Conservation (phyloP, 1,284 basidiomycete genomes). For the Pascua guehoae region DNA sequence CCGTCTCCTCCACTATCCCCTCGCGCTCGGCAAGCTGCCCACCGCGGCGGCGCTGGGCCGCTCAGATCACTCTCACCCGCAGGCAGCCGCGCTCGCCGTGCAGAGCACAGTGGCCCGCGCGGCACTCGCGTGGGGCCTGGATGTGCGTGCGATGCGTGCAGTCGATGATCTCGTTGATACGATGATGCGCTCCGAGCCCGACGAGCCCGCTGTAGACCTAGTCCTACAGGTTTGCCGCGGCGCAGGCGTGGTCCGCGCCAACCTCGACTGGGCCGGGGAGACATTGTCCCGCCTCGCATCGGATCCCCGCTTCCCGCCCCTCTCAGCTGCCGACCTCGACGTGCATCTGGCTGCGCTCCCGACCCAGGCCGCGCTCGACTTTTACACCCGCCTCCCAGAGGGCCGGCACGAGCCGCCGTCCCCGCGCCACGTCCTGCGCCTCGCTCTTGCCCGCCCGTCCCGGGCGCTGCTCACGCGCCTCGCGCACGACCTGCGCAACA, state of each 20-base stretch:
- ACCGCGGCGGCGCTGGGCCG: slow-evolving; percentile 5
- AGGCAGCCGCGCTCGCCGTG: slow-evolving; percentile 15
- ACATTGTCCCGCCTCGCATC: slow-evolving; percentile 10
- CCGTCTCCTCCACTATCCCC: slow-evolving; percentile 19
- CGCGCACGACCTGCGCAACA: slow-evolving; percentile 4
- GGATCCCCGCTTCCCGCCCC: slow-evolving; percentile 15
- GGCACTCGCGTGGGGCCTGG: slow-evolving; percentile 13
- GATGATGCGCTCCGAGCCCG: slow-evolving; percentile 6
- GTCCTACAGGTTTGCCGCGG: slow-evolving; percentile 10
- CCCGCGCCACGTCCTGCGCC: slow-evolving; percentile 8
- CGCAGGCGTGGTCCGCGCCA: not conserved
- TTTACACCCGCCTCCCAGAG: slow-evolving; percentile 10
- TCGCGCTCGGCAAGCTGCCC: slow-evolving; percentile 21
- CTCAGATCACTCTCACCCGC: slow-evolving; percentile 8
- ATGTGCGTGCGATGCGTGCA: slow-evolving; percentile 9
- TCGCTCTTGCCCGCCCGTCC: slow-evolving; percentile 7
- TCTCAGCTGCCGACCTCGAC: slow-evolving; percentile 2
- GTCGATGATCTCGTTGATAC: slow-evolving; percentile 18
- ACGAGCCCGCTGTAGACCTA: slow-evolving; percentile 6
- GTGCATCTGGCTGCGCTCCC: slow-evolving; percentile 5
- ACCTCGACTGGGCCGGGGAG: slow-evolving; percentile 5
- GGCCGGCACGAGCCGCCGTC: slow-evolving; percentile 1
- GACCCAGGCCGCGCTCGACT: slow-evolving; percentile 7
- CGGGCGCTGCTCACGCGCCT: slow-evolving; percentile 4
- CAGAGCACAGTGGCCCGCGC: slow-evolving; percentile 15